phyloP scores from a whole-genome alignment of 257 asterid species.

The Solanum raphanifolium region DNA sequence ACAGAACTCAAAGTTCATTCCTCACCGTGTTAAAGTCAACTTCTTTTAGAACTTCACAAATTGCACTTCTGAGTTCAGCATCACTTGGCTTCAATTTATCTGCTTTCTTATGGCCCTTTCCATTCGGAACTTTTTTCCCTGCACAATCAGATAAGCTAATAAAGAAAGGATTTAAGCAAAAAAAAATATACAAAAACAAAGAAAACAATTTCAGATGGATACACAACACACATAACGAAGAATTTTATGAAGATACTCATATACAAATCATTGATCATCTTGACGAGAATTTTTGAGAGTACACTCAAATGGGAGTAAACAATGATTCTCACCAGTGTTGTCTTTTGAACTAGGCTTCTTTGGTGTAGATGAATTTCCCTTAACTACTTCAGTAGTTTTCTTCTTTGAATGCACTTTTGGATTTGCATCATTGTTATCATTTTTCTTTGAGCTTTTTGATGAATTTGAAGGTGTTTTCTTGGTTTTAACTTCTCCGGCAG shows the following conservation, averaged over 20 bases:
- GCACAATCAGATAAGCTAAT: neutral
- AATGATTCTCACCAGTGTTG: constrained; percentile 40
- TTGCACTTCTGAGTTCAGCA: constrained; percentile 20
- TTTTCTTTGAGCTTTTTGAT: constrained; percentile 27
- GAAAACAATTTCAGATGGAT: neutral
- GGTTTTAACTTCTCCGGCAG: constrained; percentile 31
- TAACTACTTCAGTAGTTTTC: constrained; percentile 39
- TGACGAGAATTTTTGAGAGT: neutral
- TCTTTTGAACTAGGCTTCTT: constrained; percentile 43
- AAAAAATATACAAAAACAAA: neutral
- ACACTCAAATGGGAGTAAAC: neutral
- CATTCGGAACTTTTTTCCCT: constrained; percentile 32
- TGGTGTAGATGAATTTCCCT: constrained; percentile 36
- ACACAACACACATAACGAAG: neutral
- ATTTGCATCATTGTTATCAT: constrained; percentile 23
- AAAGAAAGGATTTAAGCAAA: neutral
- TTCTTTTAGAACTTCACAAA: constrained; percentile 30
- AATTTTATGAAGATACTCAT: neutral
- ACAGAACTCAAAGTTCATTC: neutral
- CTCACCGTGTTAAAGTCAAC: constrained; percentile 44
- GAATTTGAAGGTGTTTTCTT: constrained; percentile 45
- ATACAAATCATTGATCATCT: neutral
- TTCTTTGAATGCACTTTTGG: constrained; percentile 38
- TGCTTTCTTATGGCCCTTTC: constrained; percentile 17
- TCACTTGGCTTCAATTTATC: constrained; percentile 25